phyloP scores from a whole-genome alignment of 106 monocot genomes.

The Amphibolis antarctica region DNA sequence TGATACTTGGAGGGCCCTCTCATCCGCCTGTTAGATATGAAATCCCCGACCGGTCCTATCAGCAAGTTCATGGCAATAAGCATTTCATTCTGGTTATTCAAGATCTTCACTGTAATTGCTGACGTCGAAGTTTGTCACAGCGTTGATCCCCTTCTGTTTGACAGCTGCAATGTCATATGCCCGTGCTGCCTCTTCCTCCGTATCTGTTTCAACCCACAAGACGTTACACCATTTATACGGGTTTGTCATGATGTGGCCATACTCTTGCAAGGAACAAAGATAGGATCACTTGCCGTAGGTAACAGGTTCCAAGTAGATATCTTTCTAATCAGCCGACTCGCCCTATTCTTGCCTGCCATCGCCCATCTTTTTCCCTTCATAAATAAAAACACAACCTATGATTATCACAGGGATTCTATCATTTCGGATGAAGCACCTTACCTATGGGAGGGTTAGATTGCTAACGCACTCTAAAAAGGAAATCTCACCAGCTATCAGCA shows the following conservation, averaged over 20 bases:
- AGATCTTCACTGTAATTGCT: conserved; percentile 30
- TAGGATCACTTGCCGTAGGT: conserved; percentile 31
- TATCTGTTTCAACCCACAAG: background rate
- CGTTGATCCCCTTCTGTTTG: conserved; percentile 27
- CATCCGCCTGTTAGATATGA: no score
- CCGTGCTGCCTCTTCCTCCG: conserved; percentile 41
- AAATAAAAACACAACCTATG: background rate
- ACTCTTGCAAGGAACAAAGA: background rate
- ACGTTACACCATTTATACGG: background rate
- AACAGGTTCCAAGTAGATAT: conserved; percentile 47
- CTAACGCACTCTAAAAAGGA: background rate
- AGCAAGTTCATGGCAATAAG: no score
- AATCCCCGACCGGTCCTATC: no score
- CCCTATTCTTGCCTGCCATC: conserved; percentile 55
- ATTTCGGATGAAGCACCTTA: background rate
- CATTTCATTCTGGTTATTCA: background rate
- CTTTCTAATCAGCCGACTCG: conserved; percentile 31
- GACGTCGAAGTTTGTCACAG: conserved; percentile 45
- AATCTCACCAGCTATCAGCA: background rate
- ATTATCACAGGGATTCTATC: background rate
- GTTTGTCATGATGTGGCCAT: background rate
- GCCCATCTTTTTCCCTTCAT: conserved; percentile 17
- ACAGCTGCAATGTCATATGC: conserved; percentile 49
- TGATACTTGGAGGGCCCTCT: no score
- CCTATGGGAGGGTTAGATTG: background rate